These are phyloP conservation scores for Phytophthora quininea DNA, from an alignment of 352 stramenopile genomes.

Conservation along the genomic window DNA sequence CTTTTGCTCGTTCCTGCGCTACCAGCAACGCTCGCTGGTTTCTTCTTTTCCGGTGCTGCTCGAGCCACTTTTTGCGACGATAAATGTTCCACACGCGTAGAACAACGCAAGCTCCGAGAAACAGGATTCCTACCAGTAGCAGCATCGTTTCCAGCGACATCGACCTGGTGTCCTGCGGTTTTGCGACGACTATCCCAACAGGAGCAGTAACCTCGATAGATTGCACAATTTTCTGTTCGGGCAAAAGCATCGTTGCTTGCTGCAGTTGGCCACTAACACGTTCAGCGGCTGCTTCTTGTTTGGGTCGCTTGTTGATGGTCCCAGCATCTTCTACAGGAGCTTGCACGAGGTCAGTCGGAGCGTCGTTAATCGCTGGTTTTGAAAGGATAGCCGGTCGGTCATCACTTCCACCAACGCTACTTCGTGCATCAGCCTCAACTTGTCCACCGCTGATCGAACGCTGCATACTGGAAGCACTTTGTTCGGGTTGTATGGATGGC, in stretches of 20 bases:
- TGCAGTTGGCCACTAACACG: neutral
- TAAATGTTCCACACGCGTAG: conserved; percentile 54
- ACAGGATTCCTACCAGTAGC: conserved; percentile 42
- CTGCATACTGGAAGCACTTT: no score
- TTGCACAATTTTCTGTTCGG: neutral
- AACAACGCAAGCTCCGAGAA: conserved; percentile 53
- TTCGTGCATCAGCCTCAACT: no score
- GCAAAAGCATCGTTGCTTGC: conserved; percentile 4
- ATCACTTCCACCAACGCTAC: no score
- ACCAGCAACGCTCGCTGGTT: conserved; percentile 30
- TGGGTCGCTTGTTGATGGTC: no score
- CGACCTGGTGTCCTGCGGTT: conserved; percentile 2
- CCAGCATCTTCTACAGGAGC: no score
- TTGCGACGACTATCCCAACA: neutral
- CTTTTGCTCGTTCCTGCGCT: conserved; percentile 30
- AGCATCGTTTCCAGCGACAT: conserved; percentile 52
- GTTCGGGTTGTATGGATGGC: no score
- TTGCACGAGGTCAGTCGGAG: no score
- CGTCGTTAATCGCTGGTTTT: no score
- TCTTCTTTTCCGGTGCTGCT: conserved; percentile 39
- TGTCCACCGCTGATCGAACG: no score
- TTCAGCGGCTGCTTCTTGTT: neutral
- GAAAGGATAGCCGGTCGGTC: no score
- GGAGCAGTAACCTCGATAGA: conserved; percentile 1
- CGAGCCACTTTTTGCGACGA: conserved; percentile 58